Evolutionary conservation across 176 grass and related monocot genomes (phyloP).

Genomic region (Luzula sylvatica): DNA sequence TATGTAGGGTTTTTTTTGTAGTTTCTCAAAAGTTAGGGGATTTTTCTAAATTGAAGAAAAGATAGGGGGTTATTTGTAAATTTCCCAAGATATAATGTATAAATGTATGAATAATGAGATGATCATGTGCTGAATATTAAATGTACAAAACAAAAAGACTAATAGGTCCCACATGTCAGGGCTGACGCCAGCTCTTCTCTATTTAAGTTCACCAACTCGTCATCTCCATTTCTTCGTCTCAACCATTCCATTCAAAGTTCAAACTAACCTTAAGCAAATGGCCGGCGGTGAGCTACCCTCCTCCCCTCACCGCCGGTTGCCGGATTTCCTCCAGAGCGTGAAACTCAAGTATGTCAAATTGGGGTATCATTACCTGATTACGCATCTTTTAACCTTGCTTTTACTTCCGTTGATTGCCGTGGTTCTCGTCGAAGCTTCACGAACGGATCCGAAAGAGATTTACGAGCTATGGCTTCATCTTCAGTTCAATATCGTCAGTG

Average conservation of each 20-base stretch:
- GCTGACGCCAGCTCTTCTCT: background rate
- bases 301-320: conserved; percentile 47
- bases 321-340: conserved; percentile 98
- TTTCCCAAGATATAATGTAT: too few species aligned
- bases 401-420: conserved; percentile 80
- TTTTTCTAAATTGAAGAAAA: too few species aligned
- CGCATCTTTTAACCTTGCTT: conserved; percentile 64
- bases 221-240: background rate
- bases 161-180: too few species aligned
- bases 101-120: too few species aligned
- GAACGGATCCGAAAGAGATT: conserved; percentile 68
- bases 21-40: too few species aligned
- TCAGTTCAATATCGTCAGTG: conserved; percentile 84
- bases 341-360: conserved; percentile 98
- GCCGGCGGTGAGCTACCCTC: conserved; percentile 5
- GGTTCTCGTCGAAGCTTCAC: conserved; percentile 69
- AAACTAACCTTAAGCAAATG: background rate
- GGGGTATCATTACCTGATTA: conserved; percentile 94
- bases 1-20: too few species aligned
- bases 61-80: too few species aligned
- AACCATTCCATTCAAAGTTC: conserved; percentile 7
- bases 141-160: too few species aligned
- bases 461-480: conserved; percentile 80
- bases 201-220: background rate
- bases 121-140: too few species aligned